Base-by-base conservation (phyloP, 2,329 filamentous ascomycete genomes). In the Ophiostoma sp. region DNA sequence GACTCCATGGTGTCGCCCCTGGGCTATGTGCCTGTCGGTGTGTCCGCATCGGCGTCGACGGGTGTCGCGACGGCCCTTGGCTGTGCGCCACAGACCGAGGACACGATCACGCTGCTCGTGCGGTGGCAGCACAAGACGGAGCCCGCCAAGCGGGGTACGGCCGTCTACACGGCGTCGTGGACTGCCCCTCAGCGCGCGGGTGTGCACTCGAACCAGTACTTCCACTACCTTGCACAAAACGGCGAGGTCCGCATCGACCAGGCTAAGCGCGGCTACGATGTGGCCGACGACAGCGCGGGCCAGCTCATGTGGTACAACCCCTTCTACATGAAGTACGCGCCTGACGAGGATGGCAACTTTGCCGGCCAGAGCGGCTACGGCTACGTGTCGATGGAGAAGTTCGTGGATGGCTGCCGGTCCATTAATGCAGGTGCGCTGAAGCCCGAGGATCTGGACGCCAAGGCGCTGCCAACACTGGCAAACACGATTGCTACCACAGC, bases 161-260 rank as follows among this genome's bases (percentile, higher is more conserved):
- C 89, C 70, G 93, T 97, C 8, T 97, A 96, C 81, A 97, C 94
- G 15, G 92, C 94, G 13, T 94, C 91, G 57, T 97, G 94, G 94
- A 97, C 94, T 1, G 94, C 94, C 7, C 94, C 94, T 15, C 91
- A 96, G 78, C 91, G 90, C 76, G 94, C 94, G 0, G 94, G 94
- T 67, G 93, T 97, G n/a, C 94, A 97, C 81, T 94, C 90, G 1
- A 96, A 96, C 79, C 94, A 97, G 82, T 95, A 97, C 81, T 97
- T 97, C 83, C 94, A 97, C 81, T 97, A 95, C 82, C 90, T 97
- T 82, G 94, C 87, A 3, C 86, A 87, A 72, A 87, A 89, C 70
- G 94, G 94, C 73, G 94, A 97, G 81, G 88, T 97, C 76, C 88
- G 92, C 72, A 87, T 96, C 76, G 92, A 97, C 82, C 94, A 97